phyloP scores from a whole-genome alignment of 2,329 filamentous ascomycete genomes.

The Sporothrix luriei region DNA sequence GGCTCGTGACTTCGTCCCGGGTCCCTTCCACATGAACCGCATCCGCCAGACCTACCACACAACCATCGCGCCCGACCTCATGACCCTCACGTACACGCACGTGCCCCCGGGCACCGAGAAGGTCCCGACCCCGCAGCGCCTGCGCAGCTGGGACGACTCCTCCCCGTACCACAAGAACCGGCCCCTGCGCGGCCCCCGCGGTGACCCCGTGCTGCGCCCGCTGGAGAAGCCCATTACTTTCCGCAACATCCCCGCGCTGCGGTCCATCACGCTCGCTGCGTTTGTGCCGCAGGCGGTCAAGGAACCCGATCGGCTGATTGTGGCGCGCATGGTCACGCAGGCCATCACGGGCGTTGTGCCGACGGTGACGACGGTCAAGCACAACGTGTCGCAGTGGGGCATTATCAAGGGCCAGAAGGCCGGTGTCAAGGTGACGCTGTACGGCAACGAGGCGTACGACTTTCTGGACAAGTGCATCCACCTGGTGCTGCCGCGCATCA shows the following conservation, averaged over 20 bases:
- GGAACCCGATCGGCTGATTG: conserved; percentile 75
- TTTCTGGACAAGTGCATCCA: conserved; percentile 90
- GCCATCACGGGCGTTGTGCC: conserved; percentile 79
- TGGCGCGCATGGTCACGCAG: conserved; percentile 81
- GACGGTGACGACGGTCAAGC: conserved; percentile 67
- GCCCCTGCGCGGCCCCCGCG: conserved; percentile 82
- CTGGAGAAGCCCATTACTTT: conserved; percentile 76
- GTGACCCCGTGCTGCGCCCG: conserved; percentile 69
- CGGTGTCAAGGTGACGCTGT: conserved; percentile 75
- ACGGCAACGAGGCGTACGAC: conserved; percentile 80
- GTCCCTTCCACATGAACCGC: conserved; percentile 85
- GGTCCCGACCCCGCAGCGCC: conserved; percentile 59
- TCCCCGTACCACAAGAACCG: conserved; percentile 95
- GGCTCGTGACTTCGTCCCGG: conserved; percentile 85
- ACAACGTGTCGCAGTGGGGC: conserved; percentile 73
- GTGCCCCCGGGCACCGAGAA: conserved; percentile 71
- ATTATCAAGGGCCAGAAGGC: conserved; percentile 71
- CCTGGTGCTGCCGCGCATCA: conserved; percentile 89
- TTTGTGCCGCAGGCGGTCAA: conserved; percentile 70
- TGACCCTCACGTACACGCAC: conserved; percentile 88
- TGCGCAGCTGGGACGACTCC: conserved; percentile 84
- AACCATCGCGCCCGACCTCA: conserved; percentile 82
- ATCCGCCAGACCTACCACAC: conserved; percentile 87
- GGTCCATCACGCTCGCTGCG: conserved; percentile 77
- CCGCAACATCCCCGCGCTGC: conserved; percentile 80